Percentiles rank a stretch among this genome's conserved stretches.
Conservation (phyloP, 2,329 filamentous ascomycete genomes). For the Bipolaris cookei region DNA sequence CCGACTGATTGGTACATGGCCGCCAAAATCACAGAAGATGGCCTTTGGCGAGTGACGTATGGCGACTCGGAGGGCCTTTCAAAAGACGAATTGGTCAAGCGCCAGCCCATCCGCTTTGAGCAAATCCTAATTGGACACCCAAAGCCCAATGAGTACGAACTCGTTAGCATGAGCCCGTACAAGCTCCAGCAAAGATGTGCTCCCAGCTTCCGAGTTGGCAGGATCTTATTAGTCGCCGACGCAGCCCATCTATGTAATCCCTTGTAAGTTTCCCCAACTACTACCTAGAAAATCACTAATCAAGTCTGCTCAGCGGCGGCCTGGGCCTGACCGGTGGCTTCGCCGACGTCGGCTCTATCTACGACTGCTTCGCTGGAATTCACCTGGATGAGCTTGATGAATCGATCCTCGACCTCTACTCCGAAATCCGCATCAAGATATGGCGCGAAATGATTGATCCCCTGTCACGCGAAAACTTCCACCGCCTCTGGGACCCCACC, state of each 20-base stretch:
- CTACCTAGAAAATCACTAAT: slow-evolving; percentile 3
- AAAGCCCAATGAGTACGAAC: slow-evolving; percentile 62
- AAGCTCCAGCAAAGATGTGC: slow-evolving; percentile 68
- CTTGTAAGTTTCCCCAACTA: slow-evolving; percentile 40
- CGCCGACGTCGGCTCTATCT: slow-evolving; percentile 67
- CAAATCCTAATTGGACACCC: slow-evolving; percentile 66
- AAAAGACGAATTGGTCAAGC: slow-evolving; percentile 59
- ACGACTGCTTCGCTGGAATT: slow-evolving; percentile 60
- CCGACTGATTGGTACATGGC: slow-evolving; percentile 69
- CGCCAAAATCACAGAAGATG: slow-evolving; percentile 64
- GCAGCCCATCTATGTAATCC: slow-evolving; percentile 66
- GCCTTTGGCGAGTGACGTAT: slow-evolving; percentile 69
- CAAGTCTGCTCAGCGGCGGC: slow-evolving; percentile 54
- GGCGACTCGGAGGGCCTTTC: slow-evolving; percentile 63
- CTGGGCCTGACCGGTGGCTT: slow-evolving; percentile 69
- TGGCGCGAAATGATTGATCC: slow-evolving; percentile 47
- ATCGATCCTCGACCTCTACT: slow-evolving; percentile 45
- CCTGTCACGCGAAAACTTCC: slow-evolving; percentile 51
- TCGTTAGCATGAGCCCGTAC: slow-evolving; percentile 65
- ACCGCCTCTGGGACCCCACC: slow-evolving; percentile 43
- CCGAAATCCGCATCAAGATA: slow-evolving; percentile 41
- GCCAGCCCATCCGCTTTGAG: slow-evolving; percentile 63
- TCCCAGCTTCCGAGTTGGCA: slow-evolving; percentile 62
- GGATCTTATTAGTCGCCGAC: slow-evolving; percentile 65
- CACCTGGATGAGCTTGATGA: slow-evolving; percentile 45